Conservation (phyloP, 768 basidiomycete species). For the Bullera alba region DNA sequence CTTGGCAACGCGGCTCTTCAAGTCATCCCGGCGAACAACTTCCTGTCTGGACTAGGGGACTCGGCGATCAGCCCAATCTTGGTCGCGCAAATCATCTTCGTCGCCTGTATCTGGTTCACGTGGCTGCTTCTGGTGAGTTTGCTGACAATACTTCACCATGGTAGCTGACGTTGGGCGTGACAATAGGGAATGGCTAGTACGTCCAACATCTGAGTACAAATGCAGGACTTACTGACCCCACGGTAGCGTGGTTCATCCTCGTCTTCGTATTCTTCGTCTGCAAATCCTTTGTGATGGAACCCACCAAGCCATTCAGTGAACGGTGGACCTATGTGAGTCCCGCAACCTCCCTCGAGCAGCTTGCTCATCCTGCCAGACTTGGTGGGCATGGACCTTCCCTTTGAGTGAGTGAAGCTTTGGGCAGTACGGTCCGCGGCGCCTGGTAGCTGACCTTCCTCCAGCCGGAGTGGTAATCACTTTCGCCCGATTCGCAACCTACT, state of each 20-base stretch:
- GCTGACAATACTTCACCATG: neutral
- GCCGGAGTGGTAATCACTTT: slow-evolving; percentile 8
- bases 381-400: slow-evolving; percentile 13
- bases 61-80: neutral
- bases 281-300: neutral
- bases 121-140: slow-evolving; percentile 6
- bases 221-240: neutral
- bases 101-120: slow-evolving; percentile 4
- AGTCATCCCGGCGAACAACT: neutral
- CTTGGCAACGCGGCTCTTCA: slow-evolving; percentile 3
- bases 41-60: neutral
- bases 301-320: slow-evolving; percentile 1
- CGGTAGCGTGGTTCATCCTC: slow-evolving; percentile 5
- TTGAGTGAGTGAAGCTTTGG: neutral
- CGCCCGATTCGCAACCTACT: slow-evolving; percentile 4
- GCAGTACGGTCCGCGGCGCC: neutral
- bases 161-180: no score
- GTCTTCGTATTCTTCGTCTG: slow-evolving; percentile 2
- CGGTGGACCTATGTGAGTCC: slow-evolving; percentile 5
- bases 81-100: neutral
- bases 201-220: neutral
- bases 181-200: slow-evolving; percentile 7
- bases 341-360: neutral
- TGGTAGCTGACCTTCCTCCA: no score
- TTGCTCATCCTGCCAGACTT: slow-evolving; percentile 5